These are phyloP conservation scores for Alternaria atra DNA, from an alignment of 2,329 filamentous ascomycete species.

Conservation along the genomic window DNA sequence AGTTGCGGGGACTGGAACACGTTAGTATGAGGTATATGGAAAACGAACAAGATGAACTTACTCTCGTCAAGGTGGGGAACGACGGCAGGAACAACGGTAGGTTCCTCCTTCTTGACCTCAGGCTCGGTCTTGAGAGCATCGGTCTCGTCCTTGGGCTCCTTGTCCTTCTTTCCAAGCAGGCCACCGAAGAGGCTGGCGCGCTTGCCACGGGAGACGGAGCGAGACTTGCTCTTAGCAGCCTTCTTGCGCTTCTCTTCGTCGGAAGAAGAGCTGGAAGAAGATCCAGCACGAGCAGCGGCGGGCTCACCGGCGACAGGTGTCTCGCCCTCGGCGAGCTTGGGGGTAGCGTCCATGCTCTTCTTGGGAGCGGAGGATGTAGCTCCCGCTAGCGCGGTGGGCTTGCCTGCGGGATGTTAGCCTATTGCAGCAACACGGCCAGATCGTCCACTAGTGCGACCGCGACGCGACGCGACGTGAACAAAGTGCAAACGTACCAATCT, in stretches of 20 bases:
- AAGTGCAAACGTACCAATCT: constrained; percentile 63
- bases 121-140: constrained; percentile 47
- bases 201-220: constrained; percentile 66
- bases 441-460: constrained; percentile 28
- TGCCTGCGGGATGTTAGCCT: constrained; percentile 52
- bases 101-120: constrained; percentile 43
- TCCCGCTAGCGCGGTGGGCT: constrained; percentile 51
- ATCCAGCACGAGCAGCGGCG: constrained; percentile 47
- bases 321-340: constrained; percentile 49
- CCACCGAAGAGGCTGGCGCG: constrained; percentile 66
- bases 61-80: constrained; percentile 45
- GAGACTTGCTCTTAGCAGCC: constrained; percentile 65
- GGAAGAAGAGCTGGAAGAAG: constrained; percentile 52
- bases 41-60: constrained; percentile 23
- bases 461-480: constrained; percentile 27
- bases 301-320: constrained; percentile 28
- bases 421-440: constrained; percentile 46
- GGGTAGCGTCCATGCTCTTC: constrained; percentile 59
- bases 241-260: constrained; percentile 59
- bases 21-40: constrained; percentile 15
- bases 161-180: constrained; percentile 69
- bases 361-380: constrained; percentile 54
- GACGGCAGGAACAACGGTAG: constrained; percentile 39
- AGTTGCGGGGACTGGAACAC: constrained; percentile 35
- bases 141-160: constrained; percentile 56